Base-by-base conservation (phyloP, 768 basidiomycete species). In the Coprinopsis cinerea region DNA sequence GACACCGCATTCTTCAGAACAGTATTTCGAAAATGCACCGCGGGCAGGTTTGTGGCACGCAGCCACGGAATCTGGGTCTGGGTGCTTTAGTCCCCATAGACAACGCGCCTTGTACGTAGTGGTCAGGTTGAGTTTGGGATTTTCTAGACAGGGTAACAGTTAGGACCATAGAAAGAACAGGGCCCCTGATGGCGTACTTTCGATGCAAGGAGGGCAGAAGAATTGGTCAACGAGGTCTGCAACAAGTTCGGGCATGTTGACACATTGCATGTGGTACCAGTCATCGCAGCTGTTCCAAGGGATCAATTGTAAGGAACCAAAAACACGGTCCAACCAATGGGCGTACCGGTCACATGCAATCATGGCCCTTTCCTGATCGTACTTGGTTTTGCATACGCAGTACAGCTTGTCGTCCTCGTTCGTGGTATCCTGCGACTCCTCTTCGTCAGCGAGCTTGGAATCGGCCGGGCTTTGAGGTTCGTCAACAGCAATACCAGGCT, bases 161-260 rank as follows among this genome's bases (percentile, higher is more conserved):
- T 43, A 44, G 44, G 23, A 26, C 37, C 11, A 25, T 9, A 23
- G 23, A 55, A 27, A 34, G 11, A 36, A 52, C 34, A 42, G 39
- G 27, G 28, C 22, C 26, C 23, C 35, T 42, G n/a, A 39, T n/a
- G n/a, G 76, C 89, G 30, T 55, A 94, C 92, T 81, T 49, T 77
- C 71, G 18, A 84, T 69, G 61, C 92, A 95, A 3, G 73, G 70
- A 1, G 92, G 91, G 64, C 92, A 96, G 46, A 92, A 81, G 65
- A 95, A 95, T 63, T 88, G 86, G 69, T 95, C 93, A 27, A 96
- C 87, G 14, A 96, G 79, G 57, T 93, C 89, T 28, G 92, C 79
- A 56, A 85, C 82, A 5, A 81, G 70, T 53, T 94, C 91, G 22
- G 81, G 78, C 76, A 94, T 86, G 35, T 79, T 70, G 23, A 94